Evolutionary conservation across 768 basidiomycete species (phyloP), one percentile per base, ranked within the genome.

Genomic region (Cystoderma amianthinum): DNA sequence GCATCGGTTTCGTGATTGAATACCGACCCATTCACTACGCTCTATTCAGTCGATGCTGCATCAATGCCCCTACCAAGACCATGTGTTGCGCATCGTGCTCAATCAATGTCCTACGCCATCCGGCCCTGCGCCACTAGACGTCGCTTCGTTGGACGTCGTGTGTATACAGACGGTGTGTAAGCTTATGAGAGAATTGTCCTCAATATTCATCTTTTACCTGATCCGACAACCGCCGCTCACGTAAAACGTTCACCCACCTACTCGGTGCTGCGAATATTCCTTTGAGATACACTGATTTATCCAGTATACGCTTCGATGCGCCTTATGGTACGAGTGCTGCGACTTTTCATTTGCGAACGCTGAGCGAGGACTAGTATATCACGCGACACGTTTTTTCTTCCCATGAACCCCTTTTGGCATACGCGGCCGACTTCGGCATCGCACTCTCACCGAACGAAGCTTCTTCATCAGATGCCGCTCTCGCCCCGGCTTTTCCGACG

Each of bases 401-500:
- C 25, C 44, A 44, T 30, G 41, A 15, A 18, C 30, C 41, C 20
- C n/a, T 40, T 40, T 40, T 25, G 39, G 40, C 44, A 42, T 38
- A 38, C 39, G 15, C 32, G 32, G 21, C 19, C 30, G 23, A 21
- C 15, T 37, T 41, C 30, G 23, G 34, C 25, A 40, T 11, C 6
- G 20, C 20, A n/a, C 23, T 42, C 19, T 11, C 28, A 15, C 42
- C 39, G 43, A 39, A 42, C 21, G 43, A 45, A 44, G 47, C 25
- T 20, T 28, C 25, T 7, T 44, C 43, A 47, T 47, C 46, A 42
- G 46, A 24, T 19, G 12, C 46, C 46, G 46, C 46, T 17, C 36
- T 47, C 32, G 43, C 43, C 23, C 46, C 46, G 43, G 23, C 39
- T n/a, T 23, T 7, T 46, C 47, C 51, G 50, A 53, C 33, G 49